A percentile compares a stretch with the other conserved stretches of the same genome.
phyloP scores from a whole-genome alignment of 2,329 filamentous ascomycete species.

The Cladophialophora carrionii region DNA sequence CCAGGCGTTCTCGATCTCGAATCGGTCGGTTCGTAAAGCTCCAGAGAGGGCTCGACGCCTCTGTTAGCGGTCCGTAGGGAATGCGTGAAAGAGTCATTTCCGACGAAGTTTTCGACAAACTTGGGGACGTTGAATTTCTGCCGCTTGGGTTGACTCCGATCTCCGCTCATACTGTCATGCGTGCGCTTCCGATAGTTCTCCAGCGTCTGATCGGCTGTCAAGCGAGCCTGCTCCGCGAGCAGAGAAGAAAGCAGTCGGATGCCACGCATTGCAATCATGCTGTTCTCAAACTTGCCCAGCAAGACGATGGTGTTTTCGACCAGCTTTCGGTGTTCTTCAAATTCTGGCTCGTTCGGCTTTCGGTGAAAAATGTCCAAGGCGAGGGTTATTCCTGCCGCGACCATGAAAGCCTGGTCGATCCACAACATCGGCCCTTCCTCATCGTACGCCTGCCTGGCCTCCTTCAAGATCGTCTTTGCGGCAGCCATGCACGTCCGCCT shows the following conservation, averaged over 20 bases:
- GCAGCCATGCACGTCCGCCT: conserved; percentile 49
- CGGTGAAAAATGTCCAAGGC: conserved; percentile 47
- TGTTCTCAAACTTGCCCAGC: conserved; percentile 37
- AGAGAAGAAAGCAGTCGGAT: conserved; percentile 36
- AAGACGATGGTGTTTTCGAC: conserved; percentile 36
- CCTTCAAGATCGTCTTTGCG: conserved; percentile 48
- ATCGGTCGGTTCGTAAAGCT: conserved; percentile 28
- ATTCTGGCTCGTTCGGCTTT: conserved; percentile 32
- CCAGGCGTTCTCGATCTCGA: conserved; percentile 19
- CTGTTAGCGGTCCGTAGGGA: conserved; percentile 26
- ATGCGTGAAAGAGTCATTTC: conserved; percentile 34
- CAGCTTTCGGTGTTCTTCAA: conserved; percentile 35
- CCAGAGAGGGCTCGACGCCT: conserved; percentile 24
- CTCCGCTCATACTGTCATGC: conserved; percentile 23
- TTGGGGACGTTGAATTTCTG: conserved; percentile 39
- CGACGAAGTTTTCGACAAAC: conserved; percentile 37
- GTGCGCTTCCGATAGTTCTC: conserved; percentile 36
- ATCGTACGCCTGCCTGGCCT: conserved; percentile 44
- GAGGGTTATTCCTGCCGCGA: conserved; percentile 47
- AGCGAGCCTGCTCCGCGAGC: conserved; percentile 36
- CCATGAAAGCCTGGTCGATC: conserved; percentile 50
- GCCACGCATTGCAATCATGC: conserved; percentile 38
- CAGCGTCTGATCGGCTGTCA: conserved; percentile 35
- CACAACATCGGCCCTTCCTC: conserved; percentile 48
- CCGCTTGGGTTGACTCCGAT: conserved; percentile 27